Evolutionary conservation across 805 yeast genomes (phyloP), one percentile per base, ranked within the genome.

Genomic region (Monosporozyma servazzii): DNA sequence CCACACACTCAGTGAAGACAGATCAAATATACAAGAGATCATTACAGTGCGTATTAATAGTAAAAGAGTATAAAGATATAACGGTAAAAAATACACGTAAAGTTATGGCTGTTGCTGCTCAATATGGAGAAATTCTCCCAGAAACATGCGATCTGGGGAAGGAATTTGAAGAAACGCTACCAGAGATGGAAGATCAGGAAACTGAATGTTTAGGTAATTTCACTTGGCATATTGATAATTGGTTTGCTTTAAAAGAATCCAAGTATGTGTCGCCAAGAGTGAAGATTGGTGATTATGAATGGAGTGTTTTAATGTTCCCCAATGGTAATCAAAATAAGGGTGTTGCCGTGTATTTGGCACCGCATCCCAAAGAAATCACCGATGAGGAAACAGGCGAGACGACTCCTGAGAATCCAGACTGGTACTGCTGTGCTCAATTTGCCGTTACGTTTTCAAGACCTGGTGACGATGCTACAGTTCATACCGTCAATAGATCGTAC

Each of bases 351-450:
- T 93, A 88, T 65, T 70, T 93, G 55, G 96, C 88, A 59, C 93
- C 96, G 0, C 77, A 79, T 54, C 67, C 68, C 13, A 66, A 67
- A 39, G 58, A 62, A 33, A 21, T 15, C 6, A 25, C 21, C 17
- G 60, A 65, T 27, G 63, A 56, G 2, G 66, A 64, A 11, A 63
- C 66, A 4, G 66, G 59, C 1, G 64, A 56, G 31, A 18, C 51
- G 37, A 68, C 54, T 18, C 61, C 62, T 2, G 61, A 56, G n/a
- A 70, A 71, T 51, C 74, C 77, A 2, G 78, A 79, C 51, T 89
- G 96, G 96, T 81, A 82, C 51, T 83, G 81, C n/a, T 89, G 97
- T 69, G 95, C 93, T 2, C 95, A 89, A 61, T 93, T 93, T 69
- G 86, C 86, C 3, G 75, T 93, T 42, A 85, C 84, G 47, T 73